These are phyloP conservation scores for Ogataea populi-albae DNA, from an alignment of 805 yeast genomes.

Conservation along the genomic window DNA sequence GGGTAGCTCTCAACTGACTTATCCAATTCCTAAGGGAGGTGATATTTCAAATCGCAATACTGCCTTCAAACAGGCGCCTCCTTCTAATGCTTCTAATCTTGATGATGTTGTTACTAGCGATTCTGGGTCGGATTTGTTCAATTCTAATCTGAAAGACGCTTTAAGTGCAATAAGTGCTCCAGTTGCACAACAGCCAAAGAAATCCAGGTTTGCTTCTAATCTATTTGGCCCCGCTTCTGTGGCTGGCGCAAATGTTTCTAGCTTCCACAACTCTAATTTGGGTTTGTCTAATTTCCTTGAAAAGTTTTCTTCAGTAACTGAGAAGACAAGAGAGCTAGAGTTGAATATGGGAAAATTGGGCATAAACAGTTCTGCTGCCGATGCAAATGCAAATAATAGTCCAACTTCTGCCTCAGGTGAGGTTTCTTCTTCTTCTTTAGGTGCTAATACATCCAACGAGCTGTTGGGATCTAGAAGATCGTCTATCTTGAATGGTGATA, in stretches of 20 bases:
- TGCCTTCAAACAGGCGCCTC: conserved; percentile 4
- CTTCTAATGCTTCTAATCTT: conserved; percentile 12
- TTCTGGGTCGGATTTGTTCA: conserved; percentile 31
- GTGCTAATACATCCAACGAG: conserved; percentile 21
- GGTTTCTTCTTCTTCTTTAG: conserved; percentile 19
- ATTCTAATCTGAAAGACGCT: conserved; percentile 27
- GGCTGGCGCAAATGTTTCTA: conserved; percentile 40
- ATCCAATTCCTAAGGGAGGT: conserved; percentile 9
- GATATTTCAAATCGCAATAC: conserved; percentile 7
- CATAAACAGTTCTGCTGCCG: conserved; percentile 15
- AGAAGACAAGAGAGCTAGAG: conserved; percentile 67
- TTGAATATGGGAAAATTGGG: conserved; percentile 42
- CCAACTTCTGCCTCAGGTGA: conserved; percentile 9
- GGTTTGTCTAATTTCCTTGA: conserved; percentile 50
- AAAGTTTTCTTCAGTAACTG: conserved; percentile 63
- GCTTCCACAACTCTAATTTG: conserved; percentile 22
- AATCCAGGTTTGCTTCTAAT: conserved; percentile 35
- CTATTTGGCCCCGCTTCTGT: conserved; percentile 60
- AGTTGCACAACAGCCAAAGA: conserved; percentile 26
- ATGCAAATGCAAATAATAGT: conserved; percentile 3
- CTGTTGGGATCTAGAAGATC: conserved; percentile 49
- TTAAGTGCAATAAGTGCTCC: conserved; percentile 35
- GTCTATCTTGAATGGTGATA: conserved; percentile 40
- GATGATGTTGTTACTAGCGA: conserved; percentile 31
- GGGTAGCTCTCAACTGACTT: conserved; percentile 17